Percentiles rank a stretch among this genome's conserved stretches.
phyloP scores from a whole-genome alignment of 2,329 filamentous ascomycete species.

The Dactylella cylindrospora region DNA sequence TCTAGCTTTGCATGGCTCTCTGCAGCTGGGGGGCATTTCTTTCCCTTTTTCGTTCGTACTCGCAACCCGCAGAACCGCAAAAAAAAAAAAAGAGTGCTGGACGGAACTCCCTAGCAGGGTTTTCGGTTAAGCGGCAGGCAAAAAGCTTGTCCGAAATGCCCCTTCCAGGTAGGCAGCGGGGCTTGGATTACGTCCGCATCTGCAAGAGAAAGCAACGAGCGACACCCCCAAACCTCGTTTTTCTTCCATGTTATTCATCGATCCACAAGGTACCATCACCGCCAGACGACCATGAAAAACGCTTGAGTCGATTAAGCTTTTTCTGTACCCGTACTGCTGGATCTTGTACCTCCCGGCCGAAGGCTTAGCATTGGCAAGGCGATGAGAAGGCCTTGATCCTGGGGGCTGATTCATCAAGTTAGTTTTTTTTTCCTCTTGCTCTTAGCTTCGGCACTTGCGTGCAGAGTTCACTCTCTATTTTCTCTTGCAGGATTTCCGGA shows the following conservation, averaged over 20 bases:
- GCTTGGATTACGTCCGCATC: slow-evolving; percentile 6
- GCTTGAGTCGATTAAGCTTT: slow-evolving; percentile 9
- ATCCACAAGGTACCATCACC: not conserved
- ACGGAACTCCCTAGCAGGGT: no score
- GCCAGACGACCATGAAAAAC: not conserved
- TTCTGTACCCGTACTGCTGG: no score
- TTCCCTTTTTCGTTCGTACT: slow-evolving; percentile 38
- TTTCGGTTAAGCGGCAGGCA: slow-evolving; percentile 3
- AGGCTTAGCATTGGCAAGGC: no score
- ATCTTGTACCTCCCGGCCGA: no score
- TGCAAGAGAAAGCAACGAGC: no score
- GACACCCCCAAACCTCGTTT: no score
- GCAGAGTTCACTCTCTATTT: not conserved
- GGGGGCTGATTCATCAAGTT: not conserved
- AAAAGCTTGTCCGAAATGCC: slow-evolving; percentile 8
- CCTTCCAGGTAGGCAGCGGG: not conserved
- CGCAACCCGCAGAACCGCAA: not conserved
- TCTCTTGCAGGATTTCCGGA: slow-evolving; percentile 28
- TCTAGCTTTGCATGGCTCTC: not conserved
- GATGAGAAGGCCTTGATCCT: not conserved
- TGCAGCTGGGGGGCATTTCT: slow-evolving; percentile 1
- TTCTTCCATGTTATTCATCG: not conserved
- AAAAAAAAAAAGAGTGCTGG: no score
- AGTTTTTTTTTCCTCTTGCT: not conserved
- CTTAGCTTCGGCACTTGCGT: not conserved